Base-by-base conservation (phyloP, 2,329 filamentous ascomycete species). In the Penicillium sp. region DNA sequence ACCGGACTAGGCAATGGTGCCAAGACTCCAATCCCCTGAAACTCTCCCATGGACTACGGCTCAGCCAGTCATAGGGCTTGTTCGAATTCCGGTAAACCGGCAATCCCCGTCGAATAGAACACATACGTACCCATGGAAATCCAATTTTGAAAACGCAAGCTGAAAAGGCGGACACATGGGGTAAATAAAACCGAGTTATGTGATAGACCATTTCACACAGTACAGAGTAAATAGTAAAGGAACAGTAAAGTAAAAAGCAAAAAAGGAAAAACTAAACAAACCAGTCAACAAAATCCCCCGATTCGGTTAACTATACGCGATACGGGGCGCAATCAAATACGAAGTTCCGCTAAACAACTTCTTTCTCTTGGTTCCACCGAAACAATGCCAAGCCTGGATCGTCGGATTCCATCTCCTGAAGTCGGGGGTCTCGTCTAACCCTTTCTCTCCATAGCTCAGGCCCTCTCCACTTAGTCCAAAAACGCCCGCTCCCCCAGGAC, bases 361-460 rank as follows among this genome's bases (percentile, higher is more conserved):
- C 4, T n/a, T 19, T 23, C 19, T 16, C 35, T 19, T 13, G 39
- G 39, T 45, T 54, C 52, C 52, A 54, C 55, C 47, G 47, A 58
- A 54, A 54, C 55, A 54, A 47, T 51, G 55, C 55, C 55, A 58
- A 58, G 55, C 25, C 35, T 33, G 45, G 50, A 46, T 54, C 55
- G 44, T 50, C 54, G 46, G 42, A 60, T 60, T 60, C 47, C 52
- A 45, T 42, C 55, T 51, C 55, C 51, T 54, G 55, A 23, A 21
- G 45, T 21, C 8, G 21, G 10, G 10, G 26, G 49, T 14, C 13
- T 33, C 31, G 31, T 29, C 37, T 25, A 23, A 29, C 39, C 42
- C 37, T 39, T 48, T 48, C 47, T 27, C 33, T 51, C 51, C 47
- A 27, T 58, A 44, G 51, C 37, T 42, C 21, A 45, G 46, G 50